phyloP scores from a whole-genome alignment of 352 stramenopile species.

The Globisporangium orthogonon region DNA sequence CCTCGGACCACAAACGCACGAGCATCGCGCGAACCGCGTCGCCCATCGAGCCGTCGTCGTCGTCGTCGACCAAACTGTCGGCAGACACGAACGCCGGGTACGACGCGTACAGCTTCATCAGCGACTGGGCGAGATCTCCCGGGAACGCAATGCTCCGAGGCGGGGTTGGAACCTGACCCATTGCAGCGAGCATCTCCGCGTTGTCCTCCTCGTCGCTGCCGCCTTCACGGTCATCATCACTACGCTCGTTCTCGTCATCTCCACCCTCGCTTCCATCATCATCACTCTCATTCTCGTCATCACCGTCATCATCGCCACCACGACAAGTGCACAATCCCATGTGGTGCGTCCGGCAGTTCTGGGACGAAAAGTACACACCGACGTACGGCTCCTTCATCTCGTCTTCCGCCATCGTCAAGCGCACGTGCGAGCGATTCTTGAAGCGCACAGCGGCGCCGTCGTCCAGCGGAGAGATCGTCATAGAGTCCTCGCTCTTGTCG shows the following conservation, averaged over 20 bases:
- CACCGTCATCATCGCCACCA: constrained; percentile 18
- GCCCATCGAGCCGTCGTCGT: constrained; percentile 29
- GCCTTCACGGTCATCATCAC: constrained; percentile 28
- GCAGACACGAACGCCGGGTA: constrained; percentile 23
- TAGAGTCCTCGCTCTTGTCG: constrained; percentile 8
- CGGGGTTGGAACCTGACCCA: constrained; percentile 31
- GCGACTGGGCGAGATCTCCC: constrained; percentile 38
- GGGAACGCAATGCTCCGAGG: constrained; percentile 61
- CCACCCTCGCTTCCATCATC: constrained; percentile 22
- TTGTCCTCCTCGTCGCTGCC: constrained; percentile 25
- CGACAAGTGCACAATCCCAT: constrained; percentile 76
- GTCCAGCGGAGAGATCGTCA: constrained; percentile 27
- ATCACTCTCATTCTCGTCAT: constrained; percentile 7
- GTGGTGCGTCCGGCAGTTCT: constrained; percentile 78
- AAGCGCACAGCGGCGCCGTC: constrained; percentile 43
- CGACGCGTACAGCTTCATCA: constrained; percentile 72
- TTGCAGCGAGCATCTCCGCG: constrained; percentile 21
- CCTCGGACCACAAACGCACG: constrained; percentile 73
- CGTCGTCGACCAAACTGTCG: constrained; percentile 44
- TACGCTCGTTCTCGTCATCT: constrained; percentile 17
- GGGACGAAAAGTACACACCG: constrained; percentile 60
- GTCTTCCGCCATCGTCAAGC: constrained; percentile 58
- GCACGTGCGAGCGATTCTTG: constrained; percentile 60
- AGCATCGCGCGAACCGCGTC: constrained; percentile 76
- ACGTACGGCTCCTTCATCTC: constrained; percentile 53